Base-by-base conservation (phyloP, 176 grass and related monocot species). In the Oryza meridionalis region DNA sequence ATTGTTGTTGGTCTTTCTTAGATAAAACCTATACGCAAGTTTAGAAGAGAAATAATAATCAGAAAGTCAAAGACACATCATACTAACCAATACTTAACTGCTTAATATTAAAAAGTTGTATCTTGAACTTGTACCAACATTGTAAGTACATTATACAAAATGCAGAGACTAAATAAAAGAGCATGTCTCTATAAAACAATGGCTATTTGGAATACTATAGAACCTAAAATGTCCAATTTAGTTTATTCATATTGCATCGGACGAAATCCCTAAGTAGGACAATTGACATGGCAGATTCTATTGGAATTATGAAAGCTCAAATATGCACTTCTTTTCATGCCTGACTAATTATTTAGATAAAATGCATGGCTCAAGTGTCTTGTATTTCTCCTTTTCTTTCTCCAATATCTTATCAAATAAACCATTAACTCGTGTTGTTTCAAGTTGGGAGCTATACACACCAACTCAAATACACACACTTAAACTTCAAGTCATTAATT, bases 1-100 rank as follows among this genome's bases (percentile, higher is more conserved):
- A 97, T 53, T 94, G 92, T 2, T 80, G 65, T 83, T 97, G 94
- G 87, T 97, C 92, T 40, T 94, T 97, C 74, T 64, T 92, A 2
- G 94, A 97, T 11, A 92, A 40, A 11, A 97, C 86, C 92, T 97
- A 72, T 40, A 72, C 15, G 63, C 25, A 89, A 27, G 13, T 65
- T 37, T 40, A 29, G 13, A 75, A 76, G 38, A 33, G 21, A 3
- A 16, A 33, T 33, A 33, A 33, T 33, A 73, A 65, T 32, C 21
- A 65, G 51, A 16, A 73, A 62, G 50, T 17, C 21, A 71, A 40
- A 70, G 9, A 14, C 31, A 12, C 31, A 16, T 55, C 32, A 82
- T 1, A 55, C 2, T 4, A 71, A 22, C 31, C 31, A 67, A 80
- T 22, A 22, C 7, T 4, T 7, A 11, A n/a, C 32, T 82, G 55